A percentile compares a stretch with the other conserved stretches of the same genome.
These are phyloP conservation scores for Globisporangium splendens DNA, from an alignment of 352 stramenopile species.

Conservation along the genomic window DNA sequence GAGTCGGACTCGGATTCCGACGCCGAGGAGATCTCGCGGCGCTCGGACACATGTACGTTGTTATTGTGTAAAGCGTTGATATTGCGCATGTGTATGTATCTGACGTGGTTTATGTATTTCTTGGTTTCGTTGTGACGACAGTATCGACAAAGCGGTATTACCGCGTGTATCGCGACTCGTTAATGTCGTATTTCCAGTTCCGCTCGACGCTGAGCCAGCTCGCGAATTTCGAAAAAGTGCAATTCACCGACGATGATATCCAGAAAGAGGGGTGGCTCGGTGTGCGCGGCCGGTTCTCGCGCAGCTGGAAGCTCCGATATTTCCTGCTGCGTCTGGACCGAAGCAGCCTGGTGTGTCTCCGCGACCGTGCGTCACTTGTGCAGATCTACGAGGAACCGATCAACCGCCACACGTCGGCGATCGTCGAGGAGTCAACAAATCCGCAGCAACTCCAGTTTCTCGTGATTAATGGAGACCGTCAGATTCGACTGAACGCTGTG, in stretches of 20 bases:
- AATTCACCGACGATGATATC: constrained; percentile 73
- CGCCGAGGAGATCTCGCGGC: not conserved
- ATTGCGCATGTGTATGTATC: too few species aligned
- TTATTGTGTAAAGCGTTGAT: too few species aligned
- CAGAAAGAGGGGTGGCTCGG: constrained; percentile 77
- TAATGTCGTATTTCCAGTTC: constrained; percentile 63
- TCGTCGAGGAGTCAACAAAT: constrained; percentile 58
- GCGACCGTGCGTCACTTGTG: constrained; percentile 68
- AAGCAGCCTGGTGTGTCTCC: constrained; percentile 73
- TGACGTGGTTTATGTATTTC: too few species aligned
- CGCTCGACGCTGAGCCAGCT: constrained; percentile 29
- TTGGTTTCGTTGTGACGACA: not conserved
- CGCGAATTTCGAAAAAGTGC: constrained; percentile 47
- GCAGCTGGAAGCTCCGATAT: constrained; percentile 84
- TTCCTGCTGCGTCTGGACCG: constrained; percentile 69
- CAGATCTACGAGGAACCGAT: constrained; percentile 67
- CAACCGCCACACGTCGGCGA: constrained; percentile 69
- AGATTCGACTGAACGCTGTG: constrained; percentile 68
- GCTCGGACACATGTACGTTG: too few species aligned
- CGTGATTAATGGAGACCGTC: constrained; percentile 67
- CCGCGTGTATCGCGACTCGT: constrained; percentile 57
- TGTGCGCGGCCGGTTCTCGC: constrained; percentile 55
- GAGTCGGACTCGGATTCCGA: not conserved
- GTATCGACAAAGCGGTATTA: constrained; percentile 44
- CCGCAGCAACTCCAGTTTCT: constrained; percentile 80